These are phyloP conservation scores for Cutaneotrichosporon dermatis DNA, from an alignment of 1,284 basidiomycete genomes.

Conservation along the genomic window DNA sequence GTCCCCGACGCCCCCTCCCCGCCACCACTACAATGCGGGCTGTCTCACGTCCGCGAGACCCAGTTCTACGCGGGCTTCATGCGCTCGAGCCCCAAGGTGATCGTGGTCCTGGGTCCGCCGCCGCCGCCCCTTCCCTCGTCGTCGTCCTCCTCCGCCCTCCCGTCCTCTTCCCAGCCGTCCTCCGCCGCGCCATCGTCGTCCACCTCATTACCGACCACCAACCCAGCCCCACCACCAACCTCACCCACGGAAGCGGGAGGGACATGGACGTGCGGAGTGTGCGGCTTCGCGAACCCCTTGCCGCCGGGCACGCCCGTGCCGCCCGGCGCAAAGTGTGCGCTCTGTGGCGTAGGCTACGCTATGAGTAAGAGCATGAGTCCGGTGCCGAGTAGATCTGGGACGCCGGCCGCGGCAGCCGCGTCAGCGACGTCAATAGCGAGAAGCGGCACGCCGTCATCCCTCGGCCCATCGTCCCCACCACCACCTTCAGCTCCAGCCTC, in stretches of 20 bases:
- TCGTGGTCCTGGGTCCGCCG: conserved; percentile 50
- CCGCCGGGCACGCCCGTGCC: conserved; percentile 11
- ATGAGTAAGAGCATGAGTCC: conserved; percentile 10
- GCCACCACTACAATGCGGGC: conserved; percentile 54
- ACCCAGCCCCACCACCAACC: background rate
- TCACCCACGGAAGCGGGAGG: background rate
- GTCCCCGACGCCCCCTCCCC: conserved; percentile 50
- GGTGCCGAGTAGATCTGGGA: conserved; percentile 7
- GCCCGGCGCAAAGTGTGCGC: conserved; percentile 63
- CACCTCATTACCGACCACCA: too few species aligned
- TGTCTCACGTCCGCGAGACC: conserved; percentile 67
- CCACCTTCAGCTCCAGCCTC: background rate
- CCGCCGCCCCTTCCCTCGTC: too few species aligned
- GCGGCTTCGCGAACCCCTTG: conserved; percentile 71
- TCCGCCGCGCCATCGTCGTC: too few species aligned
- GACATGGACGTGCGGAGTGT: conserved; percentile 77
- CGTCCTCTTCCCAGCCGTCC: background rate
- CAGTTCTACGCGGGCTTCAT: conserved; percentile 91
- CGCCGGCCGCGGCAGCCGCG: conserved; percentile 4
- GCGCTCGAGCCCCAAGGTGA: conserved; percentile 84
- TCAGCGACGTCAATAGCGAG: background rate
- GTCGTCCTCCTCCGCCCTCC: background rate
- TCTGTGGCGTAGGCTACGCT: conserved; percentile 56
- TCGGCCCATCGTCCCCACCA: background rate
- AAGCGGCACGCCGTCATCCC: background rate